Evolutionary conservation across 1,139 yeast genomes (phyloP).

Genomic region (Candida gigantensis): DNA sequence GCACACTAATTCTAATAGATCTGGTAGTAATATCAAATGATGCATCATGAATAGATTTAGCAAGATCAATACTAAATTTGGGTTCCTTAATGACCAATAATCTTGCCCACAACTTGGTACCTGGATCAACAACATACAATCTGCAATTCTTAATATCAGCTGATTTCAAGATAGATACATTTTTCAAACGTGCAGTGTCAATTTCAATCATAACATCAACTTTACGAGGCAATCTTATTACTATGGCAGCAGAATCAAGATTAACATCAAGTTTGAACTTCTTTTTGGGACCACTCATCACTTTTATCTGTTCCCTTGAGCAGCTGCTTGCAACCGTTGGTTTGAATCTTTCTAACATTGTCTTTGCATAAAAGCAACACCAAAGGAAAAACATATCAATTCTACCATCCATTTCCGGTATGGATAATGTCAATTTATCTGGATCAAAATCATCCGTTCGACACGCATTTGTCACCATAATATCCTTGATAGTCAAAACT

Average conservation of each 20-base stretch:
- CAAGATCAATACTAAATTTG: conserved; percentile 26
- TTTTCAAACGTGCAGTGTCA: conserved; percentile 35
- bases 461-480: conserved; percentile 27
- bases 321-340: conserved; percentile 37
- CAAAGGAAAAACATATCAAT: conserved; percentile 46
- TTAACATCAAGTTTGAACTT: conserved; percentile 34
- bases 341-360: conserved; percentile 35
- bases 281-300: conserved; percentile 24
- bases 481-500: conserved; percentile 33
- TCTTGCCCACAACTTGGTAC: conserved; percentile 48
- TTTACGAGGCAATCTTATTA: conserved; percentile 49
- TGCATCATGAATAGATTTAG: conserved; percentile 21
- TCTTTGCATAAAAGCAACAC: conserved; percentile 44
- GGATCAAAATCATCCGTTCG: conserved; percentile 24
- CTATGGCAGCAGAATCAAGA: conserved; percentile 45
- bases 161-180: conserved; percentile 29
- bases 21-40: conserved; percentile 25
- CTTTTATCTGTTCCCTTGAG: conserved; percentile 26
- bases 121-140: conserved; percentile 57
- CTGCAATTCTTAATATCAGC: conserved; percentile 40
- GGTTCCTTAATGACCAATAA: conserved; percentile 42
- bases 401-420: conserved; percentile 43
- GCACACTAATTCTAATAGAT: conserved; percentile 43
- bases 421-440: conserved; percentile 27
- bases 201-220: conserved; percentile 55